These are phyloP conservation scores for Claviceps sp. DNA, from an alignment of 2,329 filamentous ascomycete species.

Conservation along the genomic window DNA sequence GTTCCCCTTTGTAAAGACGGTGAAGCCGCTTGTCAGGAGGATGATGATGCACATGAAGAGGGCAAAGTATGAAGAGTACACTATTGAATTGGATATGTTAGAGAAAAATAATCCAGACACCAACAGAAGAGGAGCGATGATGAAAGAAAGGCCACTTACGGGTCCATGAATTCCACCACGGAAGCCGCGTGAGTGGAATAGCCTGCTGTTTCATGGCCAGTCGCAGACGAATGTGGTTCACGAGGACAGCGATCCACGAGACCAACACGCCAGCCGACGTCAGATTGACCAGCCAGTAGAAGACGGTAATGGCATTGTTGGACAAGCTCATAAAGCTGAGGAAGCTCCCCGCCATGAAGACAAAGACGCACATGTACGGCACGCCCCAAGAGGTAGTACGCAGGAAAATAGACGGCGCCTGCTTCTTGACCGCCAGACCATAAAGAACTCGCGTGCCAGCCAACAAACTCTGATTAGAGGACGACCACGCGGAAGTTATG, in stretches of 20 bases:
- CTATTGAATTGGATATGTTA: slow-evolving; percentile 18
- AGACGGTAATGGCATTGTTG: slow-evolving; percentile 45
- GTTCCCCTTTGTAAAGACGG: slow-evolving; percentile 44
- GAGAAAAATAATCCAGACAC: not conserved
- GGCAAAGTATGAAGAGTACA: slow-evolving; percentile 46
- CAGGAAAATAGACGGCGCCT: slow-evolving; percentile 50
- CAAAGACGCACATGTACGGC: slow-evolving; percentile 44
- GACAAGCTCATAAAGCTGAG: slow-evolving; percentile 46
- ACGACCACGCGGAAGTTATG: slow-evolving; percentile 53
- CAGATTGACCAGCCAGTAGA: slow-evolving; percentile 50
- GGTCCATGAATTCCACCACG: slow-evolving; percentile 52
- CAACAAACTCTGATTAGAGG: slow-evolving; percentile 48
- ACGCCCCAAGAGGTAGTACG: slow-evolving; percentile 48
- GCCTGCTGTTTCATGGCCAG: slow-evolving; percentile 41
- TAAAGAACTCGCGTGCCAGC: slow-evolving; percentile 57
- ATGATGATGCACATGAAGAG: slow-evolving; percentile 50
- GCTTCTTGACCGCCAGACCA: slow-evolving; percentile 51
- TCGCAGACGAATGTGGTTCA: slow-evolving; percentile 45
- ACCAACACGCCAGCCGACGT: slow-evolving; percentile 50
- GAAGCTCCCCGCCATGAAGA: slow-evolving; percentile 40
- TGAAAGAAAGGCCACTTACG: slow-evolving; percentile 26
- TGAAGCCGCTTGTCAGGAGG: slow-evolving; percentile 57
- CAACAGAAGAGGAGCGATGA: not conserved
- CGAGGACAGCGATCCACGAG: slow-evolving; percentile 46
- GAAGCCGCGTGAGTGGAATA: slow-evolving; percentile 35